Evolutionary conservation across 176 grass and related monocot species (phyloP), one percentile per base, ranked within the genome.

Genomic region (Eremochloa ophiuroides): DNA sequence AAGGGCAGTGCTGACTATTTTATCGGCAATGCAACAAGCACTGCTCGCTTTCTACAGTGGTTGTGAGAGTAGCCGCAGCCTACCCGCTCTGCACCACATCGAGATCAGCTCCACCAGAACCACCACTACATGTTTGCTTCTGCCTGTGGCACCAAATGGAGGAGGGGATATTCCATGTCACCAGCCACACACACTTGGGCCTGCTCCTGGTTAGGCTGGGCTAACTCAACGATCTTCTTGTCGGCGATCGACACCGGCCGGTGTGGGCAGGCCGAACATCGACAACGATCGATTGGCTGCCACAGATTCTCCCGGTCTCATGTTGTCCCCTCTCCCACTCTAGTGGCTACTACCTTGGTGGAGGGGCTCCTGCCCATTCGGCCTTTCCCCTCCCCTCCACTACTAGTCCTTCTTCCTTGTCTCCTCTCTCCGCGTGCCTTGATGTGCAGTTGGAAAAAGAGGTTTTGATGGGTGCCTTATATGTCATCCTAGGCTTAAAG

Each of bases 151-250:
- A 60, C 84, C 69, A 86, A 71, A 60, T 27, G 44, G n/a, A 70
- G 56, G 27, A 29, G 77, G 82, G 87, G 76, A 89, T 89, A 89
- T 89, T 85, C 87, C 82, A 76, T 76, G 50, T 84, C 82, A 75
- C 77, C 22, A 60, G 79, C 71, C 70, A 69, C 39, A 50, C 61
- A 33, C 65, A 28, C 55, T 26, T 14, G 55, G 23, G 5, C 55
- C 0, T 53, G 7, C 18, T 50, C 17, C 47, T 50, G 28, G 70
- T 44, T 27, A 16, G 17, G 43, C 73, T 51, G 31, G 41, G 55
- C 79, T 71, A 17, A 33, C 62, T 43, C 73, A 71, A 38, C 0
- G 82, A 89, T 89, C 62, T 34, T 30, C 62, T 35, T 85, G 87
- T 85, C 82, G 71, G 82, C 41, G 43, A 78, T 78, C 40, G 10